These are phyloP conservation scores for Trichophyton schoenleinii DNA, from an alignment of 2,329 filamentous ascomycete species.

Conservation along the genomic window DNA sequence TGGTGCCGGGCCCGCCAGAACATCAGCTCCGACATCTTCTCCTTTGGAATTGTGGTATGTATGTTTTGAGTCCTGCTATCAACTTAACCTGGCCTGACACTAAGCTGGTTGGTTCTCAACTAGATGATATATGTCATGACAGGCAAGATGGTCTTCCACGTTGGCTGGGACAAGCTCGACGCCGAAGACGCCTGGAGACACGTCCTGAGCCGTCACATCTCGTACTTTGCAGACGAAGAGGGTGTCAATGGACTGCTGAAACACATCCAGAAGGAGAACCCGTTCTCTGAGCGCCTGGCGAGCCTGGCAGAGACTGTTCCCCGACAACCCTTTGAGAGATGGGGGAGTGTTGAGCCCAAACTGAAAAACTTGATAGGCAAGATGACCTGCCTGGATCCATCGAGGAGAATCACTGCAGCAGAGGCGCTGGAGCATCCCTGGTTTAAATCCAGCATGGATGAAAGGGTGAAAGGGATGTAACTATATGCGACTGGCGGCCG, in stretches of 20 bases:
- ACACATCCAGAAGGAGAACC: constrained; percentile 30
- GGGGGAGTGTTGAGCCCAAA: constrained; percentile 28
- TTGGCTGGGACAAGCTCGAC: constrained; percentile 15
- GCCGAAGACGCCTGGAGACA: constrained; percentile 17
- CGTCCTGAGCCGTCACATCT: constrained; percentile 29
- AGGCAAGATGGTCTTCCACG: constrained; percentile 20
- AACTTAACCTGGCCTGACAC: no score
- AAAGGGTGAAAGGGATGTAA: background rate
- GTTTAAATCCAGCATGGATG: constrained; percentile 15
- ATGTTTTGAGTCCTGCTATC: constrained; percentile 4
- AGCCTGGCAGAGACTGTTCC: constrained; percentile 29
- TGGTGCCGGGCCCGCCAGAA: constrained; percentile 22
- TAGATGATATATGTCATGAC: constrained; percentile 23
- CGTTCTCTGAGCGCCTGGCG: constrained; percentile 29
- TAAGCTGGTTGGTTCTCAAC: constrained; percentile 6
- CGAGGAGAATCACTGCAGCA: constrained; percentile 20
- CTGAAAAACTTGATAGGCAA: constrained; percentile 20
- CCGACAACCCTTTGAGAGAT: constrained; percentile 30
- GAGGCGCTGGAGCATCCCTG: constrained; percentile 24
- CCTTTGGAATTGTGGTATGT: constrained; percentile 24
- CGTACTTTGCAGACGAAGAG: constrained; percentile 34
- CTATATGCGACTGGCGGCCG: no score
- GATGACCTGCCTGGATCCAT: constrained; percentile 24
- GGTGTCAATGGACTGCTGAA: constrained; percentile 30
- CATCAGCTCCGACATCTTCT: constrained; percentile 25